These are phyloP conservation scores for Mucor irregularis DNA, from an alignment of 371 early-diverging fungal species.

Conservation along the genomic window DNA sequence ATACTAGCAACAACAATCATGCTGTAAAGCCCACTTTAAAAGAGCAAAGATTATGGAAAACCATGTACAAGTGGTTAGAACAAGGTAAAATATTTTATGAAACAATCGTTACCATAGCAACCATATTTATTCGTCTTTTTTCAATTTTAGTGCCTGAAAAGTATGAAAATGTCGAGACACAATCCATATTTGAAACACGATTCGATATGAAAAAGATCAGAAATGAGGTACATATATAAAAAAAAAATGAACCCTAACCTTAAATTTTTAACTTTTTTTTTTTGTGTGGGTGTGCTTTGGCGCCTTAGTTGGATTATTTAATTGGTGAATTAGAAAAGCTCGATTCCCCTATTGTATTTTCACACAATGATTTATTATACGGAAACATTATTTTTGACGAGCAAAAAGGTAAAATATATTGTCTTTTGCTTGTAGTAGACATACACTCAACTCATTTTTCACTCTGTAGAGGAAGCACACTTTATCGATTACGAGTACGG, in stretches of 20 bases:
- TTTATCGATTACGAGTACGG: slow-evolving; percentile 98
- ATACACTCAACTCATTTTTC: slow-evolving; percentile 7
- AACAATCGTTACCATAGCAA: background rate
- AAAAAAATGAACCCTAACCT: background rate
- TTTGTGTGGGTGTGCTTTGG: no score
- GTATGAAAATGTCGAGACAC: slow-evolving; percentile 61
- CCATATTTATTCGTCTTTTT: background rate
- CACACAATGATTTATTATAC: slow-evolving; percentile 89
- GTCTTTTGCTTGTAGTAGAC: no score
- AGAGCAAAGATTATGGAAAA: slow-evolving; percentile 70
- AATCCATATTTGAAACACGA: slow-evolving; percentile 60
- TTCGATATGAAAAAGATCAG: slow-evolving; percentile 57
- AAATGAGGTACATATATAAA: slow-evolving; percentile 39
- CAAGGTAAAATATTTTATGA: slow-evolving; percentile 49
- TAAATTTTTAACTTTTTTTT: background rate
- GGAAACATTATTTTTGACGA: slow-evolving; percentile 86
- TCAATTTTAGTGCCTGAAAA: slow-evolving; percentile 58
- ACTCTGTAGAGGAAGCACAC: slow-evolving; percentile 38
- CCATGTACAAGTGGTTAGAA: slow-evolving; percentile 79
- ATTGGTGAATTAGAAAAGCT: slow-evolving; percentile 56
- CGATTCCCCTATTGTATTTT: slow-evolving; percentile 84
- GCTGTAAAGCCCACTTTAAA: no score
- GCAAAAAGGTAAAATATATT: slow-evolving; percentile 52
- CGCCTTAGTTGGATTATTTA: slow-evolving; percentile 57
- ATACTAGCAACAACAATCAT: no score